Percentiles rank a stretch among this genome's conserved stretches.
phyloP scores from a whole-genome alignment of 805 yeast genomes.

The Blastobotrys peoriensis region DNA sequence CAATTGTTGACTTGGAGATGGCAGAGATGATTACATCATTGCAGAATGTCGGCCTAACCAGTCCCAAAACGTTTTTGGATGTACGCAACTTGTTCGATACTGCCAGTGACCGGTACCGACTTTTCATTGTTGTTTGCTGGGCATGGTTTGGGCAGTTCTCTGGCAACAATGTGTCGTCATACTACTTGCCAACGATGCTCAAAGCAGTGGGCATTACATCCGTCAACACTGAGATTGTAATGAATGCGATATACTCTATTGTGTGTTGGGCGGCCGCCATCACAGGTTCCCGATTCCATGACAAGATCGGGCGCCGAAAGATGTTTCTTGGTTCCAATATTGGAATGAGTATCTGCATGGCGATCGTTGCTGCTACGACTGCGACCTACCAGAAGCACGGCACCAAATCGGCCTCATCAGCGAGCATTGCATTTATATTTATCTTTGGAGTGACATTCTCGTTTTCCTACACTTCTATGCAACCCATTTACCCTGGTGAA shows the following conservation, averaged over 20 bases:
- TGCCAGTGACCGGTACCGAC: conserved; percentile 9
- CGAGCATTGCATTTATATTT: conserved; percentile 14
- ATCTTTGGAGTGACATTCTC: conserved; percentile 13
- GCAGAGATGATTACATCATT: conserved; percentile 14
- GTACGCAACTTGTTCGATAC: conserved; percentile 8
- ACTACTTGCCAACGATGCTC: conserved; percentile 13
- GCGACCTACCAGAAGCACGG: conserved; percentile 19
- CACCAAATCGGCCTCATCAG: conserved; percentile 20
- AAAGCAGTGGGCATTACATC: conserved; percentile 10
- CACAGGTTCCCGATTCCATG: conserved; percentile 21
- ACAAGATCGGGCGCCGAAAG: conserved; percentile 27
- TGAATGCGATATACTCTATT: conserved; percentile 12
- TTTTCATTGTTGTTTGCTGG: conserved; percentile 6
- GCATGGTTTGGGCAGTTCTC: conserved; percentile 15
- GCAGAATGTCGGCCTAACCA: conserved; percentile 7
- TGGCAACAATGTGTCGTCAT: conserved; percentile 8
- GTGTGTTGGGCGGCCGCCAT: conserved; percentile 11
- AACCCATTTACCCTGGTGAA: conserved; percentile 29
- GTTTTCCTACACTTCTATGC: conserved; percentile 32
- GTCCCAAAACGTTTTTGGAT: conserved; percentile 10
- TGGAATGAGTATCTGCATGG: conserved; percentile 22
- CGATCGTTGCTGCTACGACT: conserved; percentile 25
- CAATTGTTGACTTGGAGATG: conserved; percentile 15
- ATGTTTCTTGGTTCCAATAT: conserved; percentile 22
- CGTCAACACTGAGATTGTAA: background rate